Evolutionary conservation across 2,329 filamentous ascomycete species (phyloP).

Genomic region (Bimuria novae-zelandiae): DNA sequence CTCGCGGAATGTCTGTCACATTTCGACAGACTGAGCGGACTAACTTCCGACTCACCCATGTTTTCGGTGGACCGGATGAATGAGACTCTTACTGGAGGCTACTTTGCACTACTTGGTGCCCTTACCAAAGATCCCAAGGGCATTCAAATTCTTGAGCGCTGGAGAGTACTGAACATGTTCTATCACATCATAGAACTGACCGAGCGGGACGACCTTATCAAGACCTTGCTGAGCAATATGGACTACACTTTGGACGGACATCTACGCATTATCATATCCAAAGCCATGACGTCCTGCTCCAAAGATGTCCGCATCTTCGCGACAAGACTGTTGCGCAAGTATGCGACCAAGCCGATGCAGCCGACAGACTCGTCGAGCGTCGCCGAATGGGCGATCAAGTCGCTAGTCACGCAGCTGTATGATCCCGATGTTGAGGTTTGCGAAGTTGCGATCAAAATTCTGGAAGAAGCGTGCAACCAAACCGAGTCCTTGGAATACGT

Average conservation of each 20-base stretch:
- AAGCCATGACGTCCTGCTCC: slow-evolving; percentile 87
- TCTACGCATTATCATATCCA: slow-evolving; percentile 88
- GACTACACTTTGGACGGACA: slow-evolving; percentile 87
- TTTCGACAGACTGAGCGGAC: slow-evolving; percentile 78
- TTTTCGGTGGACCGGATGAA: slow-evolving; percentile 84
- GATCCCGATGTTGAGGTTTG: slow-evolving; percentile 97
- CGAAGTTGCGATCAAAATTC: slow-evolving; percentile 92
- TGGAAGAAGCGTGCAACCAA: slow-evolving; percentile 96
- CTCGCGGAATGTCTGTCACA: slow-evolving; percentile 95
- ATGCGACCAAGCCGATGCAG: slow-evolving; percentile 67
- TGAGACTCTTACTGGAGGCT: slow-evolving; percentile 88
- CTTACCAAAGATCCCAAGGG: slow-evolving; percentile 83
- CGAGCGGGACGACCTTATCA: slow-evolving; percentile 88
- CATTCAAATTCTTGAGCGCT: slow-evolving; percentile 86
- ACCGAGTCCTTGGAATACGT: slow-evolving; percentile 92
- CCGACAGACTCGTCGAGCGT: slow-evolving; percentile 57
- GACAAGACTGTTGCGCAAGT: slow-evolving; percentile 84
- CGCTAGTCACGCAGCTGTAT: slow-evolving; percentile 97
- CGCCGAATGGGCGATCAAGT: slow-evolving; percentile 93
- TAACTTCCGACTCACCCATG: slow-evolving; percentile 81
- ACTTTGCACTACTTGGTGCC: slow-evolving; percentile 89
- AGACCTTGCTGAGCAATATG: slow-evolving; percentile 84
- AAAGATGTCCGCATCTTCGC: slow-evolving; percentile 90
- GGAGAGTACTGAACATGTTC: slow-evolving; percentile 99
- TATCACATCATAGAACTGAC: slow-evolving; percentile 95